phyloP scores from a whole-genome alignment of 2,329 filamentous ascomycete genomes.

The Monosporascus cannonballus region DNA sequence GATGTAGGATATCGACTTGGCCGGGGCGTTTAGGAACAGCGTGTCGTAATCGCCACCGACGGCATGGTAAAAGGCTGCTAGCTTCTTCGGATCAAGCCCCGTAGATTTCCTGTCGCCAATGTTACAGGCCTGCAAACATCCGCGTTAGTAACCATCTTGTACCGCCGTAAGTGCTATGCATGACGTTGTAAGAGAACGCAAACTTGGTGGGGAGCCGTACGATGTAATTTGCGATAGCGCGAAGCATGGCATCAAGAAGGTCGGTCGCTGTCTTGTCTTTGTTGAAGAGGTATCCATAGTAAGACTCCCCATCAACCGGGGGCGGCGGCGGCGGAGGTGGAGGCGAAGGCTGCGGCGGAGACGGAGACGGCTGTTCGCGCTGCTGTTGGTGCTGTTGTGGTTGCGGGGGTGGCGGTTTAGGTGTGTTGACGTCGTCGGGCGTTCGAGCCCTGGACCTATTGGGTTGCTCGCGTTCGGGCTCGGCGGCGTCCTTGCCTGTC shows the following conservation, averaged over 20 bases:
- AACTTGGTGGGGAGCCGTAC: conserved; percentile 40
- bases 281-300: conserved; percentile 65
- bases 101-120: conserved; percentile 51
- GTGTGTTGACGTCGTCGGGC: background rate
- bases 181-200: background rate
- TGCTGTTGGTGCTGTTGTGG: conserved; percentile 1
- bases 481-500: background rate
- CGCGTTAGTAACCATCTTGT: conserved; percentile 5
- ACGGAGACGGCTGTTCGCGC: background rate
- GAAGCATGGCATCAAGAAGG: conserved; percentile 60
- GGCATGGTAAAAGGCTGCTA: conserved; percentile 70
- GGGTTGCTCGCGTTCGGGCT: background rate
- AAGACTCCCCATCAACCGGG: conserved; percentile 26
- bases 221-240: conserved; percentile 63
- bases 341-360: no score
- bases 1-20: conserved; percentile 77
- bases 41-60: conserved; percentile 72
- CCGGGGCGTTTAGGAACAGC: conserved; percentile 71
- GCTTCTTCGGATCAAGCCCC: conserved; percentile 58
- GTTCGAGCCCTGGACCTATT: conserved; percentile 5
- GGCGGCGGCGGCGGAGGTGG: conserved; percentile 10
- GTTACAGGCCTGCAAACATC: conserved; percentile 42
- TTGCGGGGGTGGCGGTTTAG: conserved; percentile 3
- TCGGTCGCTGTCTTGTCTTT: conserved; percentile 61
- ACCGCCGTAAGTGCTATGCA: background rate